phyloP scores from a whole-genome alignment of 495 filamentous ascomycete genomes.

The Aspergillus conjunctus region DNA sequence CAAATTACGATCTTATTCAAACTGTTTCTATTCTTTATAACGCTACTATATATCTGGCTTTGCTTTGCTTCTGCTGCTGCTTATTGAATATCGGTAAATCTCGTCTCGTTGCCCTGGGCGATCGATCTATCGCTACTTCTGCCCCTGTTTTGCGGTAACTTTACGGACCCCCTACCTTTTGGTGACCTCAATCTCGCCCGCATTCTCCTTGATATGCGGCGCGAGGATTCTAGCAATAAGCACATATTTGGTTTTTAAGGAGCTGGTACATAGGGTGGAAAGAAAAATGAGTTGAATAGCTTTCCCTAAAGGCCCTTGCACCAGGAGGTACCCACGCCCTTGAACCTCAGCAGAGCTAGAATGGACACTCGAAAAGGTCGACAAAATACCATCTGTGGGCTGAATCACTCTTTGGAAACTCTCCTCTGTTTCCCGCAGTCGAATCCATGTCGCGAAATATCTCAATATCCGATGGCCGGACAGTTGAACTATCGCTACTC shows the following conservation, averaged over 20 bases:
- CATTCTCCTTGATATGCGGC: background rate
- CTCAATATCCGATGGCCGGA: conserved; percentile 36
- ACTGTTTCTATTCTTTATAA: too few relatives aligned
- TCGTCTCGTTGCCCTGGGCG: background rate
- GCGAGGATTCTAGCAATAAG: background rate
- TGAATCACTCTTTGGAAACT: conserved; percentile 13
- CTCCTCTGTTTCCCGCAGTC: conserved; percentile 37
- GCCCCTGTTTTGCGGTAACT: background rate
- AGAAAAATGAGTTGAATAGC: background rate
- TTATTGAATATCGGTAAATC: background rate
- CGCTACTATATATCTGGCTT: background rate
- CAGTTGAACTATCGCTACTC: conserved; percentile 31
- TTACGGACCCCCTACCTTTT: background rate
- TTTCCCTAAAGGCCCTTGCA: background rate
- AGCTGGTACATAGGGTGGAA: too few relatives aligned
- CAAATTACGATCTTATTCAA: background rate
- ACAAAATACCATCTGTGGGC: conserved; percentile 52
- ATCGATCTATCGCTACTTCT: background rate
- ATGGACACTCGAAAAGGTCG: conserved; percentile 19
- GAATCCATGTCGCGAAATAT: conserved; percentile 29
- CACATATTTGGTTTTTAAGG: background rate
- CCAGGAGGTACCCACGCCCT: background rate
- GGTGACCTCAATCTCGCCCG: background rate
- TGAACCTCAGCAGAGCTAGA: background rate
- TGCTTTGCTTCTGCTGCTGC: background rate